phyloP scores from a whole-genome alignment of 495 filamentous ascomycete species.

The Halenospora varia region DNA sequence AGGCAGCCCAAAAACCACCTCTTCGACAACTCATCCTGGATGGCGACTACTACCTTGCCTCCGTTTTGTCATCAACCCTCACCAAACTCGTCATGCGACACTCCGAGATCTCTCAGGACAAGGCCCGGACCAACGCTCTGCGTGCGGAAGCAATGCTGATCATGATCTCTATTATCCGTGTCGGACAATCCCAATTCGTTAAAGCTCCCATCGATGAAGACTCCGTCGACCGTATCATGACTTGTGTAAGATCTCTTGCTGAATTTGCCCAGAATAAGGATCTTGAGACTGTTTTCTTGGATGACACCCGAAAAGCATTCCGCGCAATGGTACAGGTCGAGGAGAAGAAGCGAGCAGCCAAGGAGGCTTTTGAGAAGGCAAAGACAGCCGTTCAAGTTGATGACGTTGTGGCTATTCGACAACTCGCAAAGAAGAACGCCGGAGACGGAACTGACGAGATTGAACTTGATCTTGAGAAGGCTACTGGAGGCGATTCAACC shows the following conservation, averaged over 20 bases:
- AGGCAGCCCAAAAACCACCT: constrained; percentile 94
- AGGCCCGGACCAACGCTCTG: constrained; percentile 85
- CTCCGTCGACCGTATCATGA: constrained; percentile 95
- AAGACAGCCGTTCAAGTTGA: constrained; percentile 95
- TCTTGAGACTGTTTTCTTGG: constrained; percentile 86
- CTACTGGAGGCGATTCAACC: constrained; percentile 82
- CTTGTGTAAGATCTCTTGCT: constrained; percentile 85
- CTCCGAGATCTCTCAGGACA: constrained; percentile 85
- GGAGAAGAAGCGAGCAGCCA: constrained; percentile 91
- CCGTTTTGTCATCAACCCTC: constrained; percentile 89
- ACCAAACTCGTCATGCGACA: constrained; percentile 99
- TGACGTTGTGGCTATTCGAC: constrained; percentile 87
- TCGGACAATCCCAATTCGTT: constrained; percentile 96
- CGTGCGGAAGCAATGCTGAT: constrained; percentile 98
- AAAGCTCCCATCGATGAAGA: constrained; percentile 98
- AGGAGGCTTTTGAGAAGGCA: constrained; percentile 86
- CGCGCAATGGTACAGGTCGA: constrained; percentile 97
- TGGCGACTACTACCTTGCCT: constrained; percentile 95
- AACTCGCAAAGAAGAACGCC: constrained; percentile 88
- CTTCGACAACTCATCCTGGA: constrained; percentile 93
- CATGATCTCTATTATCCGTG: constrained; percentile 95
- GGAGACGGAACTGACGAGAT: constrained; percentile 80
- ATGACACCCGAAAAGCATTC: constrained; percentile 96
- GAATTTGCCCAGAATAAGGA: constrained; percentile 88
- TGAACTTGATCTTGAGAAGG: constrained; percentile 87